phyloP scores from a whole-genome alignment of 768 basidiomycete genomes.

The Amanita polypyramis region DNA sequence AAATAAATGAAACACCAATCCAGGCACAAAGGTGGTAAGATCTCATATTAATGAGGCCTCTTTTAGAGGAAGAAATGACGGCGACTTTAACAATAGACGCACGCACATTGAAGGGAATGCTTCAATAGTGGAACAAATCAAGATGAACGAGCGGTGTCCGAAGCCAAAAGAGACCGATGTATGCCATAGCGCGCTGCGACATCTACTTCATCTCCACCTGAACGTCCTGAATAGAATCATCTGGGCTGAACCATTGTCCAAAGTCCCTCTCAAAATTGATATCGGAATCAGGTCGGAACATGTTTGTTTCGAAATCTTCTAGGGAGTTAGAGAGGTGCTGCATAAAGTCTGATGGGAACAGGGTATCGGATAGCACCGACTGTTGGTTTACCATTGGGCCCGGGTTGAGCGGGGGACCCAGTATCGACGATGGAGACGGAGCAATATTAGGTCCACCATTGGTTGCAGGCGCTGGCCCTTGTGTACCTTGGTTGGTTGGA shows the following conservation, averaged over 20 bases:
- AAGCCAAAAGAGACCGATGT: neutral
- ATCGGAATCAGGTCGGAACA: slow-evolving; percentile 37
- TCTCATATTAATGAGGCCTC: neutral
- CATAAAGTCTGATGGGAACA: slow-evolving; percentile 10
- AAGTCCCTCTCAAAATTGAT: slow-evolving; percentile 68
- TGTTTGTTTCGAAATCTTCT: slow-evolving; percentile 28
- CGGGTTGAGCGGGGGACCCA: slow-evolving; percentile 3
- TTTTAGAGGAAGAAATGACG: neutral
- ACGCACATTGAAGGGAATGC: neutral
- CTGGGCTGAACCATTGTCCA: slow-evolving; percentile 65
- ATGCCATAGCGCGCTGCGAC: neutral
- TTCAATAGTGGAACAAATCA: neutral
- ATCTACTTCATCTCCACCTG: slow-evolving; percentile 23
- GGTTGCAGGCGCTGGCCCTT: neutral
- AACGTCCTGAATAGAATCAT: slow-evolving; percentile 21
- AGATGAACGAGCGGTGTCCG: neutral
- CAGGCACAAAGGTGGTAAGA: neutral
- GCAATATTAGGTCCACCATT: slow-evolving; percentile 5
- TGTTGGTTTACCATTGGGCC: slow-evolving; percentile 5
- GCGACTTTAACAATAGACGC: neutral
- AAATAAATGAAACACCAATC: neutral
- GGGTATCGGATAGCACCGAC: neutral
- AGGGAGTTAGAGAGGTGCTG: slow-evolving; percentile 22
- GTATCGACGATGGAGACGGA: slow-evolving; percentile 5
- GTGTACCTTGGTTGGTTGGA: neutral